Conservation (phyloP, 148 eudicot species). For the Salicornia ramosissima region DNA sequence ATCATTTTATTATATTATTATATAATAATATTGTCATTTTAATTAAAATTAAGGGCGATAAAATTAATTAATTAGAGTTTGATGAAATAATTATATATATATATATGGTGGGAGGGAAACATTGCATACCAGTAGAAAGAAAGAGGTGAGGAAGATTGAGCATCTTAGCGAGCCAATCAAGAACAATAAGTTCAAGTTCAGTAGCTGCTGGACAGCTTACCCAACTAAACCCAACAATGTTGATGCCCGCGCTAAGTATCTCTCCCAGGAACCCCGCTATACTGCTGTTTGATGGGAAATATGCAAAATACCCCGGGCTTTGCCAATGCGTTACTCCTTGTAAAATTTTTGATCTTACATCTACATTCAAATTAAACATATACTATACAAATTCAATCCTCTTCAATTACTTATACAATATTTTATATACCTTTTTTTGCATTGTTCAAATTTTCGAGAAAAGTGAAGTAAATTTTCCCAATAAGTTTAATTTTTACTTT, state of each 20-base stretch:
- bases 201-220: constrained; percentile 97
- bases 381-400: too few relatives aligned
- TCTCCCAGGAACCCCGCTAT: constrained; percentile 91
- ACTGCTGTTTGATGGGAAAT: constrained; percentile 85
- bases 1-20: not conserved
- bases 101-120: too few relatives aligned
- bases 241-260: constrained; percentile 91
- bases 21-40: too few relatives aligned
- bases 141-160: constrained; percentile 71
- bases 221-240: constrained; percentile 98
- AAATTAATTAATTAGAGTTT: too few relatives aligned
- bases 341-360: constrained; percentile 64
- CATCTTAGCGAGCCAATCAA: constrained; percentile 92
- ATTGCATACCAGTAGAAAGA: constrained; percentile 75
- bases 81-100: constrained; percentile 12
- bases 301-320: constrained; percentile 83
- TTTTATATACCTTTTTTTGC: too few relatives aligned
- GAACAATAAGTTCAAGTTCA: constrained; percentile 86
- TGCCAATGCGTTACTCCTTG: constrained; percentile 99
- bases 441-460: too few relatives aligned
- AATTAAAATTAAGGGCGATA: too few relatives aligned
- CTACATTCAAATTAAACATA: too few relatives aligned
- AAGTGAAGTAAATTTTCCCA: too few relatives aligned
- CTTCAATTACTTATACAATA: too few relatives aligned
- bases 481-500: too few relatives aligned